These are phyloP conservation scores for Wickerhamiella allomyrinae DNA, from an alignment of 805 yeast genomes.

Conservation along the genomic window DNA sequence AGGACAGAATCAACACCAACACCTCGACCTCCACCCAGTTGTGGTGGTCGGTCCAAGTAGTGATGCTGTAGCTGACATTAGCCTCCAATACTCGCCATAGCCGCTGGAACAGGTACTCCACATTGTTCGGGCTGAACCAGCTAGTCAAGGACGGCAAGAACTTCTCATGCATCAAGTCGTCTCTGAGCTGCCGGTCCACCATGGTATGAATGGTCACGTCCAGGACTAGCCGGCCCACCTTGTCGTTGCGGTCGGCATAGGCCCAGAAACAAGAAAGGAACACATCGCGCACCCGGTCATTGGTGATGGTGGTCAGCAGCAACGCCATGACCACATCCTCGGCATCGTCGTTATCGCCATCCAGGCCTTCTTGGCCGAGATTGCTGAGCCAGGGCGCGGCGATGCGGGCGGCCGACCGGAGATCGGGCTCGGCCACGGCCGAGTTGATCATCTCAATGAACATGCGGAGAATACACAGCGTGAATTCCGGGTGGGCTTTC, in stretches of 20 bases:
- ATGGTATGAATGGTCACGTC: background rate
- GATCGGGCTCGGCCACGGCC: background rate
- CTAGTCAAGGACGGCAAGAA: background rate
- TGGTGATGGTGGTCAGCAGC: background rate
- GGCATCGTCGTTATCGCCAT: background rate
- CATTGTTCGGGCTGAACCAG: background rate
- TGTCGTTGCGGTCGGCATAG: background rate
- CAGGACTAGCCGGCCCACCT: background rate
- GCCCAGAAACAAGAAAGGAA: background rate
- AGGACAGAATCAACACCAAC: background rate
- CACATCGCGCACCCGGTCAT: background rate
- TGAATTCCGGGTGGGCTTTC: background rate
- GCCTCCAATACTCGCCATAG: background rate
- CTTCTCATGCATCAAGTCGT: background rate
- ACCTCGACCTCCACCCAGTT: constrained; percentile 6
- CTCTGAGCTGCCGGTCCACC: background rate
- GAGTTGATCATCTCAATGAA: background rate
- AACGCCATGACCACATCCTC: background rate
- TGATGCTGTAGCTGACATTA: background rate
- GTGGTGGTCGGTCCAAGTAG: constrained; percentile 4
- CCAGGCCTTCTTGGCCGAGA: background rate
- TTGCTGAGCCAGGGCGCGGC: constrained; percentile 5
- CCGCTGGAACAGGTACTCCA: background rate
- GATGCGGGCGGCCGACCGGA: background rate
- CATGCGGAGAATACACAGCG: background rate